These are phyloP conservation scores for Hysterium pulicare DNA, from an alignment of 2,329 filamentous ascomycete genomes.

Conservation along the genomic window DNA sequence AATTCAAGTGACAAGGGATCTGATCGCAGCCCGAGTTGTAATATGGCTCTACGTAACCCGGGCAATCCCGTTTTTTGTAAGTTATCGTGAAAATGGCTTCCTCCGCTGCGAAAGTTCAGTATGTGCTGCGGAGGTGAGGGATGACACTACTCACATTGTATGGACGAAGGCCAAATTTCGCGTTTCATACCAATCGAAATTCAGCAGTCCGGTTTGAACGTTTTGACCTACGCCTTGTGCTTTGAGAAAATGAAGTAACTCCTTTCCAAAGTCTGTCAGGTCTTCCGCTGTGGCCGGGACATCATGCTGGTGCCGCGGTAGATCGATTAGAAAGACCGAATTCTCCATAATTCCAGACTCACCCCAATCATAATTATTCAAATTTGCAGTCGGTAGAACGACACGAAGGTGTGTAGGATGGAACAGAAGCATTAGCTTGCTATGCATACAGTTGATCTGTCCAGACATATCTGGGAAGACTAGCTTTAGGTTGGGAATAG, in stretches of 20 bases:
- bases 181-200: slow-evolving; percentile 80
- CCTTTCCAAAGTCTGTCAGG: slow-evolving; percentile 61
- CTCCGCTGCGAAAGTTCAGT: slow-evolving; percentile 23
- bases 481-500: slow-evolving; percentile 55
- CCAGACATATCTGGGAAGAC: slow-evolving; percentile 82
- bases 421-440: slow-evolving; percentile 88
- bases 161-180: slow-evolving; percentile 75
- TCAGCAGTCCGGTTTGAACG: slow-evolving; percentile 64
- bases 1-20: slow-evolving; percentile 55
- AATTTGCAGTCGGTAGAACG: slow-evolving; percentile 82
- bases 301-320: slow-evolving; percentile 57
- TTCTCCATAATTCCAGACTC: slow-evolving; percentile 84
- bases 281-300: slow-evolving; percentile 23
- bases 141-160: slow-evolving; percentile 63
- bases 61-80: slow-evolving; percentile 64
- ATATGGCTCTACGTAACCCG: slow-evolving; percentile 67
- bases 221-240: slow-evolving; percentile 63
- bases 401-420: slow-evolving; percentile 70
- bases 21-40: slow-evolving; percentile 18
- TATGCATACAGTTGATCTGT: slow-evolving; percentile 77
- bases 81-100: slow-evolving; percentile 28
- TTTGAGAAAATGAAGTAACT: slow-evolving; percentile 67
- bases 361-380: slow-evolving; percentile 86
- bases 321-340: slow-evolving; percentile 86
- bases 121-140: not conserved